Evolutionary conservation across 306 rosid genomes (phyloP), one percentile per base, ranked within the genome.

Genomic region (Pyrus communis): DNA sequence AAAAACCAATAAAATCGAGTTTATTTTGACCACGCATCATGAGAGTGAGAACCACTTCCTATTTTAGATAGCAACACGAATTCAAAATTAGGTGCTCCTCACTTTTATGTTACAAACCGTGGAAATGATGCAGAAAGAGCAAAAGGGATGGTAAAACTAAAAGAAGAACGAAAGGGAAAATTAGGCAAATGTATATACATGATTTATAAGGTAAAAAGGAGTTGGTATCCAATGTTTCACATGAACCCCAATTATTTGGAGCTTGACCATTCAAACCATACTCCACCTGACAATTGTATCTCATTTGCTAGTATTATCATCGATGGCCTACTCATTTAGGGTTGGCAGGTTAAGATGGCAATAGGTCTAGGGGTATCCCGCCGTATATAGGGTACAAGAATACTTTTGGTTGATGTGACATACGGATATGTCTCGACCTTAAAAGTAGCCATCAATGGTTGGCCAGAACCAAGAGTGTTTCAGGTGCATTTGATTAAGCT

Each of bases 201-300:
- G 21, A 73, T 28, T 73, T 54, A 72, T 0, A 33, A 71, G 67
- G 52, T 12, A 38, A 52, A 22, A 81, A 67, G 63, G 71, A 70
- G 77, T 60, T 43, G 87, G 93, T 61, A 88, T 90, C 97, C 96
- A 43, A 88, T 87, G 91, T 79, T 40, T 85, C 70, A 59, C 82
- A 87, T 73, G 83, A 82, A 80, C 55, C 77, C 60, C 77, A 88
- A 91, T 93, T 60, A 93, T 93, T 79, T 89, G 91, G 60, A 88
- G 80, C 91, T 93, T 93, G 93, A 93, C 97, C 97, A 35, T 93
- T 93, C 96, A 91, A 93, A 89, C 77, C 9, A 77, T 42, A 79
- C 71, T 79, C 84, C 87, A 57, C 80, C 87, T 82, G 77, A 83
- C 58, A 22, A 54, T 33, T 74, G 65, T 70, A 46, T 80, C 38